Evolutionary conservation across 208 protist genomes (phyloP), one percentile per base, ranked within the genome.

Genomic region (Trypanosoma boissoni): DNA sequence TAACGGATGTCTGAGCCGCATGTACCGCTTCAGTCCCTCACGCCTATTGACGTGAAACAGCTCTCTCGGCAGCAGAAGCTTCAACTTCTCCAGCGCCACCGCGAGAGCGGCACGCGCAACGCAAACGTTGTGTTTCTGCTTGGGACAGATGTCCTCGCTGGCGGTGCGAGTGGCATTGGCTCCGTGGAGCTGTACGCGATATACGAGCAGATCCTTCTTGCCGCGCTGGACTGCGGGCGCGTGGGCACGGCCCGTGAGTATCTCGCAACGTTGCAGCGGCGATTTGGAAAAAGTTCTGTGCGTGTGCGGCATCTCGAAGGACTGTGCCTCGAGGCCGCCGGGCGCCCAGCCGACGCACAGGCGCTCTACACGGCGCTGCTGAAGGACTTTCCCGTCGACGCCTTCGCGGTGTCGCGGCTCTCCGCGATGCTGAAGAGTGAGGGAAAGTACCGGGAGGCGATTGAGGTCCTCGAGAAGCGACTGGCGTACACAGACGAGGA

Each of bases 131-230:
- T 91, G 45, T 69, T 87, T 42, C 78, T 91, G 28, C 51, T 94
- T 45, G 80, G 77, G 7, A 88, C 78, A 0, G 83, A 94, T 68
- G 62, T 91, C 27, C 73, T 94, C 26, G 82, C 78, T 16, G 73
- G 83, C 26, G 81, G 83, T 14, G 75, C 66, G 8, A 60, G 73
- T 37, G 78, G 81, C 24, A 66, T 91, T 21, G 55, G 50, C 43
- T 37, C 64, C 5, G 55, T 31, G 18, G 81, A 94, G 65, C 58
- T 86, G 45, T 87, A 79, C 50, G 67, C 76, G 3, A 70, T 90
- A 18, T 88, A 91, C 48, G 87, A 94, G 71, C 77, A 87, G 66
- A 72, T 85, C 31, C 71, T 94, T 21, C 76, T 94, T 29, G 76
- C 83, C n/a, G 78, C 83, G 6, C 72, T 94, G 5, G 83, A 91